Percentiles rank a stretch among this genome's conserved stretches.
Conservation (phyloP, 192 early-diverging fungal genomes). For the Gaertneriomyces semiglobifer region DNA sequence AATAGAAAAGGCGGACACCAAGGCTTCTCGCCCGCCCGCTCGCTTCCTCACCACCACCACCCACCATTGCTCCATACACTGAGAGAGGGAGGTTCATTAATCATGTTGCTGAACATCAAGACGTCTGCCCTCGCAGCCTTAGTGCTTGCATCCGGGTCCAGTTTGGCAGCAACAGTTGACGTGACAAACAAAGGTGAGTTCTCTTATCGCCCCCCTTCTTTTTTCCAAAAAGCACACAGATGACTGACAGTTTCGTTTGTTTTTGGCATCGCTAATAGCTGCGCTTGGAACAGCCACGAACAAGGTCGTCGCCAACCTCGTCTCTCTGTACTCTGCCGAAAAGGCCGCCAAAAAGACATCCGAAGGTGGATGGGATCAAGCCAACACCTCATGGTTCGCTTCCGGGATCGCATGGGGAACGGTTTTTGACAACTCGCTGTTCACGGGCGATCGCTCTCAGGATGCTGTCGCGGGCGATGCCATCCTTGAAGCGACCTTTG, state of each 20-base stretch:
- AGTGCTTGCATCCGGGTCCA: background rate
- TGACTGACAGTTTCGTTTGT: no score
- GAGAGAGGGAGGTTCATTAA: no score
- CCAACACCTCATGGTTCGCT: conserved; percentile 29
- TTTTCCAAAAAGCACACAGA: no score
- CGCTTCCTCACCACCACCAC: no score
- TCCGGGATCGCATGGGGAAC: conserved; percentile 30
- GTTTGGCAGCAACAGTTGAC: conserved; percentile 1
- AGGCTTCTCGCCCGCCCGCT: no score
- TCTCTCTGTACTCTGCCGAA: conserved; percentile 16
- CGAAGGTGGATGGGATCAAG: conserved; percentile 15
- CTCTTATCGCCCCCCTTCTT: no score
- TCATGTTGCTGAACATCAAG: no score
- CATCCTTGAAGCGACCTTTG: conserved; percentile 19
- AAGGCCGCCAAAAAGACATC: background rate
- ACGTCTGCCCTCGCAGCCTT: no score
- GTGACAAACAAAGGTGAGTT: conserved; percentile 6
- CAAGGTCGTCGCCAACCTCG: conserved; percentile 14
- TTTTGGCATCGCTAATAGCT: background rate
- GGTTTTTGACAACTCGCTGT: conserved; percentile 20
- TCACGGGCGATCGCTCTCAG: conserved; percentile 22
- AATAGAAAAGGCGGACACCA: no score
- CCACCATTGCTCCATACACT: no score
- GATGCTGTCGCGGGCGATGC: conserved; percentile 10
- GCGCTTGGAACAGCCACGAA: conserved; percentile 22